Percentiles rank a stretch among this genome's conserved stretches.
These are phyloP conservation scores for Marchantia polymorpha DNA, from an alignment of 225 moss, liverwort and hornwort genomes.

Conservation along the genomic window DNA sequence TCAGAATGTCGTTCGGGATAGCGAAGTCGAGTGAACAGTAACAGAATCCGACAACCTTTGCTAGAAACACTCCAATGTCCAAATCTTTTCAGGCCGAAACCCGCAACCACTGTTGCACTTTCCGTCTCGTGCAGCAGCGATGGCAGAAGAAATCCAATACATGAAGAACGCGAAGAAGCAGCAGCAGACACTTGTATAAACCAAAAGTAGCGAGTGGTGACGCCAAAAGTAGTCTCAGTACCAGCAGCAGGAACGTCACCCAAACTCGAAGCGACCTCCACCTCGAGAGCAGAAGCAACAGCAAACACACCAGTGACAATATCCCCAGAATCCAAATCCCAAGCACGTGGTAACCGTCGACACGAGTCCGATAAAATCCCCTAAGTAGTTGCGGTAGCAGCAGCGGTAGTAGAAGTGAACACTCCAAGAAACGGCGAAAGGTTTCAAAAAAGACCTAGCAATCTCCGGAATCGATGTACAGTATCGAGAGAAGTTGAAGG, in stretches of 20 bases:
- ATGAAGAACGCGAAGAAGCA: conserved; percentile 9
- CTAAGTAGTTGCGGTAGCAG: background rate
- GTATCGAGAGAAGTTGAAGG: background rate
- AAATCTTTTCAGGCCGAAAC: conserved; percentile 5
- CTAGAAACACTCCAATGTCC: background rate
- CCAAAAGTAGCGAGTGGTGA: conserved; percentile 12
- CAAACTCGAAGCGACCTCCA: background rate
- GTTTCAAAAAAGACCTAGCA: background rate
- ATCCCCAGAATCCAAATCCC: background rate
- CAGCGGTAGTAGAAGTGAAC: background rate
- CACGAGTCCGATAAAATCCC: background rate
- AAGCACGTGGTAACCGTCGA: background rate
- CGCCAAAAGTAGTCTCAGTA: conserved; percentile 1
- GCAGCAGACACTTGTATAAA: conserved; percentile 8
- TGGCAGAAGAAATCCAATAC: background rate
- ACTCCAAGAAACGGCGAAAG: conserved; percentile 11
- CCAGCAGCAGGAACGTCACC: background rate
- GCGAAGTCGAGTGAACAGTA: conserved; percentile 25
- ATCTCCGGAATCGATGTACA: background rate
- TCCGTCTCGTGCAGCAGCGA: conserved; percentile 11
- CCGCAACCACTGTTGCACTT: conserved; percentile 14
- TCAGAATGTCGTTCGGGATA: conserved; percentile 32
- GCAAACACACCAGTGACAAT: background rate
- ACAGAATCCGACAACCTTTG: conserved; percentile 30
- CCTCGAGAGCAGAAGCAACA: background rate